Evolutionary conservation across 768 basidiomycete genomes (phyloP).

Genomic region (Suillus plorans): DNA sequence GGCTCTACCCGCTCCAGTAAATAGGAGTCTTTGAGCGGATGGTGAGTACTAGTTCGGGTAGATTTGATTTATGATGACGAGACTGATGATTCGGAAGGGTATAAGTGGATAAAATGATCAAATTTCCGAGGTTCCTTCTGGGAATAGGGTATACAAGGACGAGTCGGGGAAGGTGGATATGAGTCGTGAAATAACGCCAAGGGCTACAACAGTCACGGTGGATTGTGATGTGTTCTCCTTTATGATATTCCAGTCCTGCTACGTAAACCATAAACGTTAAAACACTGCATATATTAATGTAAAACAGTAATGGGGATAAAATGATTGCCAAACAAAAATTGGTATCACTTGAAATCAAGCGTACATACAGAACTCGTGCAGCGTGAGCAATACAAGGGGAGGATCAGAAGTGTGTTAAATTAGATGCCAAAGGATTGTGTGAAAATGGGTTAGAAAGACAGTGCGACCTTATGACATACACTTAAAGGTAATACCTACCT

Average conservation of each 20-base stretch:
- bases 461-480: slow-evolving; percentile 11
- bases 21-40: not conserved
- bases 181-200: not conserved
- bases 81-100: not conserved
- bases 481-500: slow-evolving; percentile 1
- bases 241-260: not conserved
- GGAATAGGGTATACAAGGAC: not conserved
- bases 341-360: slow-evolving; percentile 7
- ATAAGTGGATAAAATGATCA: not conserved
- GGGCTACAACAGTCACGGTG: not conserved
- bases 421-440: not conserved
- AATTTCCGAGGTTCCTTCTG: not conserved
- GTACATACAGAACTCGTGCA: slow-evolving; percentile 2
- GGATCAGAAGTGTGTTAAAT: slow-evolving; percentile 1
- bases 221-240: not conserved
- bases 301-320: not conserved
- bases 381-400: not conserved
- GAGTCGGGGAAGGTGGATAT: not conserved
- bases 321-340: slow-evolving; percentile 3
- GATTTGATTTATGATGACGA: not conserved
- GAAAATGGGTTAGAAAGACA: not conserved
- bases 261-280: not conserved
- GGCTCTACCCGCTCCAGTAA: not conserved
- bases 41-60: not conserved
- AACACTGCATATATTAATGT: slow-evolving; percentile 5